Percentiles rank a stretch among this genome's conserved stretches.
phyloP scores from a whole-genome alignment of 352 stramenopile species.

The Phytophthora cryptogea region DNA sequence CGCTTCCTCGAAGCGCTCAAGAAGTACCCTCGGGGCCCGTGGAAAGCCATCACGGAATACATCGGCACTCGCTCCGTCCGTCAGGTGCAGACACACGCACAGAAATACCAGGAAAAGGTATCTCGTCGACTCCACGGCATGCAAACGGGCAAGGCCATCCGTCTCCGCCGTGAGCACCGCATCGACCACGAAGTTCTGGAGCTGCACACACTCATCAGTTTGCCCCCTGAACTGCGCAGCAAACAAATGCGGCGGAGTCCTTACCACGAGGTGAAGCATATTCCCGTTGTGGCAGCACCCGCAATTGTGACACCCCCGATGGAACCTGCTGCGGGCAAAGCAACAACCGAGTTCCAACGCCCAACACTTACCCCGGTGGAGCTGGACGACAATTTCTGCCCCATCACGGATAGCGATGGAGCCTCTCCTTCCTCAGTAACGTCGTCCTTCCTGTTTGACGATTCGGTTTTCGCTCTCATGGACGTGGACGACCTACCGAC shows the following conservation, averaged over 20 bases:
- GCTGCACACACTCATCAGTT: constrained; percentile 41
- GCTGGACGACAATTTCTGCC: constrained; percentile 8
- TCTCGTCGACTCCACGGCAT: constrained; percentile 60
- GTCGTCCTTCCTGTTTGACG: constrained; percentile 32
- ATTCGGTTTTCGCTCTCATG: constrained; percentile 20
- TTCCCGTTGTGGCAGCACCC: constrained; percentile 3
- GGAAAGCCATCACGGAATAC: constrained; percentile 49
- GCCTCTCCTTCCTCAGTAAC: constrained; percentile 42
- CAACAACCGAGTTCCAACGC: constrained; percentile 18
- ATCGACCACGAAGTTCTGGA: constrained; percentile 60
- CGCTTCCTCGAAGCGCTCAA: constrained; percentile 58
- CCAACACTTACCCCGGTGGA: constrained; percentile 29
- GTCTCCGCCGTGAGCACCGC: constrained; percentile 54
- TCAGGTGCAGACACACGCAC: constrained; percentile 70
- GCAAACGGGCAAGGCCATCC: constrained; percentile 55
- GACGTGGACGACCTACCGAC: constrained; percentile 44
- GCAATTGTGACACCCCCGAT: background rate
- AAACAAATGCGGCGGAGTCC: constrained; percentile 27
- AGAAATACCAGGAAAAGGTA: constrained; percentile 81
- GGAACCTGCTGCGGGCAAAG: background rate
- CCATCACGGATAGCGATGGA: constrained; percentile 21
- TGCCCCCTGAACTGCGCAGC: constrained; percentile 24
- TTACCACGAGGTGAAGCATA: constrained; percentile 7
- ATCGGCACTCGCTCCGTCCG: constrained; percentile 58
- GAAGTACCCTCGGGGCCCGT: constrained; percentile 53